Evolutionary conservation across 192 early-diverging fungal genomes (phyloP).

Genomic region (Linnemannia schmuckeri): DNA sequence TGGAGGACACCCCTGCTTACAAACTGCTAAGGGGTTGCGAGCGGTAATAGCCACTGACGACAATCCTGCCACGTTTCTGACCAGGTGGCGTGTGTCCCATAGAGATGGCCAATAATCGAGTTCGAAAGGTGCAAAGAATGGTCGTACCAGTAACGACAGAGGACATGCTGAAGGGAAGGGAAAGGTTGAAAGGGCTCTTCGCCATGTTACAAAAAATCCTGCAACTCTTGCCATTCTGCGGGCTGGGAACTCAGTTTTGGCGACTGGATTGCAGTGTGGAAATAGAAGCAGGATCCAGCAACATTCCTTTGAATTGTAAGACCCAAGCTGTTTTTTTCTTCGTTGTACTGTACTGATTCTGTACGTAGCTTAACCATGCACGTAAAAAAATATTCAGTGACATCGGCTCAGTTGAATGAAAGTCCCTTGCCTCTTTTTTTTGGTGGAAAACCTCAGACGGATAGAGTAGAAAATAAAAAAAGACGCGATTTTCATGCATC

Average conservation of each 20-base stretch:
- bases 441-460: not conserved
- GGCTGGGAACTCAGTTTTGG: not conserved
- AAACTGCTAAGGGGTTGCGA: not conserved
- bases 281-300: not conserved
- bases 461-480: not conserved
- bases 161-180: not conserved
- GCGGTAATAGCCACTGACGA: not conserved
- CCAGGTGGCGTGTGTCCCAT: not conserved
- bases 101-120: not conserved
- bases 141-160: not conserved
- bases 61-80: not conserved
- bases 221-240: not conserved
- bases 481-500: slow-evolving; percentile 19
- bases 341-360: too few species aligned
- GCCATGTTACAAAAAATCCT: not conserved
- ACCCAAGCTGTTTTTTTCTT: not conserved
- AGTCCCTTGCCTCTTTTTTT: not conserved
- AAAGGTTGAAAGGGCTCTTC: not conserved
- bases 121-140: not conserved
- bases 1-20: not conserved
- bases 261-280: not conserved
- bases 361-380: not conserved
- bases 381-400: not conserved
- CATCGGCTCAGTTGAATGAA: not conserved
- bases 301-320: not conserved